Base-by-base conservation (phyloP, 352 stramenopile genomes). In the Phytophthora hibernalis region DNA sequence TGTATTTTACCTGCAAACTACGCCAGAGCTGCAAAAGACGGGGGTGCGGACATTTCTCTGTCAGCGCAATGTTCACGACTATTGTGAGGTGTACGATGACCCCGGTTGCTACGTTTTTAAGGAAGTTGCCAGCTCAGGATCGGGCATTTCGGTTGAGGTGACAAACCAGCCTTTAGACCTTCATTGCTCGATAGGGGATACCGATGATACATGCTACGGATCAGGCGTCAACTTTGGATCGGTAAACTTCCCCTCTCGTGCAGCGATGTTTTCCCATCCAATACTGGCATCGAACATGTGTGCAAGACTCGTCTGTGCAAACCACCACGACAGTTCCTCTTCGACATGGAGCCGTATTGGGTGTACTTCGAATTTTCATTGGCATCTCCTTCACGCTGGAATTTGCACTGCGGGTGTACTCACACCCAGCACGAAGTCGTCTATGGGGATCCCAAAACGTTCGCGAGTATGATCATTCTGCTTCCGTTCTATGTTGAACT, bases 1-100 rank as follows among this genome's bases (percentile, higher is more conserved):
- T 0, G 54, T 87, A 13, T 89, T 87, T 24, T 89, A 87, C 62
- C 64, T 78, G 24, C 80, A 89, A 48, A 89, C 77, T 1, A 87
- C 74, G 0, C 69, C 80, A 0, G 80, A 89, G 20, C 59, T 89
- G 0, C 80, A 87, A 59, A 66, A 79, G 3, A 87, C 80, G 0
- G 80, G 80, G 0, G 24, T 76, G 5, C 59, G 61, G 13, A 81
- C 71, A 0, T 44, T 77, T 15, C 64, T 89, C 0, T 89, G 80
- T n/a, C 61, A 68, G 6, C 76, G 61, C 12, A 74, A 79, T 16
- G 51, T 89, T 43, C 53, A 64, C 4, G 70, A 79, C 15, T 89
- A 79, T 30, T 89, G 80, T 42, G 24, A 24, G 5, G 65, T 57
- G 13, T 68, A 68, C 2, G 33, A 78, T 1, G 61, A 77, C 0